Base-by-base conservation (phyloP, 1,139 yeast genomes). In the Geotrichum klebahnii region DNA sequence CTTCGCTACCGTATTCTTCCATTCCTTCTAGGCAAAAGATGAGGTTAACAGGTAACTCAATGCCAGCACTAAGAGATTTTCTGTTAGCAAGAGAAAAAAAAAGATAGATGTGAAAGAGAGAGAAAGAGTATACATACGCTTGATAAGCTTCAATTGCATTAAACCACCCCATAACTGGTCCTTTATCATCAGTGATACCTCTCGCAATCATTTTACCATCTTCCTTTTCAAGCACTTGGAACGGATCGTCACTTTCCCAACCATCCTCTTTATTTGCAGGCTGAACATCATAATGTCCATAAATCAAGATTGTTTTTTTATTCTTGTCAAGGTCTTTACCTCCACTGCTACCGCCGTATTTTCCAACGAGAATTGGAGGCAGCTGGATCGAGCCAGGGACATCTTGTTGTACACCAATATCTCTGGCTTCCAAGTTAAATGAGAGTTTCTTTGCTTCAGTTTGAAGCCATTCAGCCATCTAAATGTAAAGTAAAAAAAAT, bases 261-360 rank as follows among this genome's bases (percentile, higher is more conserved):
- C 99, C 98, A 66, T 94, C 98, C 61, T 86, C 96, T 56, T 74
- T 62, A 43, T 77, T 71, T 14, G 99, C 99, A 6, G 99, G 99
- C 73, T 92, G 99, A 54, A 92, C 99, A 64, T 92, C 98, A 70
- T 90, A 90, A 69, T 94, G 98, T 33, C 97, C 98, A 67, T 94
- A 94, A 44, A 94, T 82, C 60, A 94, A 77, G 38, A 94, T 84
- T 20, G 89, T 92, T 71, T 89, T 90, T 74, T 86, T 84, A 33
- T 67, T 57, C 32, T 95, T 81, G 65, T 89, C 31, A 5, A 10
- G 10, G 29, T 10, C 10, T 8, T 26, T 26, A 10, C 29, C 10
- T 6, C 29, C 10, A n/a, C 34, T 23, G 4, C 17, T 95, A 37
- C 67, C 67, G 46, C 98, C 98, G 62, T 79, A 83, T 62, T 94